Percentiles rank a stretch among this genome's conserved stretches.
Conservation (phyloP, 1,284 basidiomycete genomes). For the Ganoderma multipileum region DNA sequence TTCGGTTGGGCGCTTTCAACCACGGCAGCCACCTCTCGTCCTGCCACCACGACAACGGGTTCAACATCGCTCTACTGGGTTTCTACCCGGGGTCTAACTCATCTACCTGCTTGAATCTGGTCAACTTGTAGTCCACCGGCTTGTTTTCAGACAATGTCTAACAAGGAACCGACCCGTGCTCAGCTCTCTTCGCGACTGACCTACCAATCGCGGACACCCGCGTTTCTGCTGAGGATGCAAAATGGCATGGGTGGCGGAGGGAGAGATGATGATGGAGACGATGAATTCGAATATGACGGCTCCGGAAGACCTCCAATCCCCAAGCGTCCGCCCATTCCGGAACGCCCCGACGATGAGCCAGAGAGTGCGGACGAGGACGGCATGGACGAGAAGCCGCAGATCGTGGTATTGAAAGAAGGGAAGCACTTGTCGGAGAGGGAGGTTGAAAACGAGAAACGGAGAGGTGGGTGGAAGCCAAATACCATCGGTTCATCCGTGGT, state of each 20-base stretch:
- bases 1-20: not conserved
- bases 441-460: conserved; percentile 77
- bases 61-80: not conserved
- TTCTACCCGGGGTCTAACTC: not conserved
- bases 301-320: conserved; percentile 78
- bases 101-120: not conserved
- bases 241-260: conserved; percentile 30
- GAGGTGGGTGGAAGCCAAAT: conserved; percentile 58
- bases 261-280: conserved; percentile 36
- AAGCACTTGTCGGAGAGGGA: conserved; percentile 82
- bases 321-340: conserved; percentile 73
- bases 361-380: conserved; percentile 80
- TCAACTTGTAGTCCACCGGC: not conserved
- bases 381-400: conserved; percentile 83
- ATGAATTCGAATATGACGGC: conserved; percentile 55
- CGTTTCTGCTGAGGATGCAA: conserved; percentile 39
- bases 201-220: conserved; percentile 38
- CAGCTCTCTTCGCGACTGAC: conserved; percentile 40
- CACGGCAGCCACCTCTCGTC: not conserved
- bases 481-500: not conserved
- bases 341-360: conserved; percentile 72
- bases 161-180: conserved; percentile 39
- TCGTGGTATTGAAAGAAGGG: conserved; percentile 85
- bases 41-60: not conserved
- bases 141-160: conserved; percentile 28